Conservation (phyloP, 345 rosid genomes). For the Gossypium thurberi region DNA sequence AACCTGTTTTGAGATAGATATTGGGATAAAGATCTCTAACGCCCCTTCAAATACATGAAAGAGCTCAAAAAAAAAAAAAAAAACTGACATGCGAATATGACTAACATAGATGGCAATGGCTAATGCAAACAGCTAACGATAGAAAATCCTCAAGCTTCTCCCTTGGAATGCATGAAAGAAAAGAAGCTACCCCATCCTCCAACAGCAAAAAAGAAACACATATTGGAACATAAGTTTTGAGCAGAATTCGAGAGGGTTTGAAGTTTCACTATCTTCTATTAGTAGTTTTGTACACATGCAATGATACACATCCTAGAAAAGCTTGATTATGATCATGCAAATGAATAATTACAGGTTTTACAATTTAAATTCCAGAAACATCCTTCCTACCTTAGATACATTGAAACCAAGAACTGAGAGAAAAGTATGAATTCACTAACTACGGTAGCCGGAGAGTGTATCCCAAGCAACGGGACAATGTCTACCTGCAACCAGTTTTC, state of each 20-base stretch:
- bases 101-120: not conserved
- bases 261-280: conserved; percentile 19
- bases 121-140: not conserved
- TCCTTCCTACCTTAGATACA: conserved; percentile 58
- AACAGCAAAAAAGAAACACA: not conserved
- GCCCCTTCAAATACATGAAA: no score
- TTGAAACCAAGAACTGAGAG: conserved; percentile 78
- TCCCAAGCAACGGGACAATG: conserved; percentile 75
- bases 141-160: not conserved
- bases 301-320: conserved; percentile 37
- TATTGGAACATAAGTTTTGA: not conserved
- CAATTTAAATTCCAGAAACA: conserved; percentile 10
- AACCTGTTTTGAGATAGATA: no score
- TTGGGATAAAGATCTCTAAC: no score
- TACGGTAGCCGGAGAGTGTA: conserved; percentile 78
- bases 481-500: conserved; percentile 98
- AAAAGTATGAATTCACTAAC: conserved; percentile 81
- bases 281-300: conserved; percentile 52
- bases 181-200: not conserved
- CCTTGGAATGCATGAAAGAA: not conserved
- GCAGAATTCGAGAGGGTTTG: not conserved
- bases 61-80: no score
- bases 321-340: conserved; percentile 37
- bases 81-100: not conserved
- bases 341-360: conserved; percentile 46